Evolutionary conservation across 495 filamentous ascomycete genomes (phyloP).

Genomic region (Gamarada debralockiae): DNA sequence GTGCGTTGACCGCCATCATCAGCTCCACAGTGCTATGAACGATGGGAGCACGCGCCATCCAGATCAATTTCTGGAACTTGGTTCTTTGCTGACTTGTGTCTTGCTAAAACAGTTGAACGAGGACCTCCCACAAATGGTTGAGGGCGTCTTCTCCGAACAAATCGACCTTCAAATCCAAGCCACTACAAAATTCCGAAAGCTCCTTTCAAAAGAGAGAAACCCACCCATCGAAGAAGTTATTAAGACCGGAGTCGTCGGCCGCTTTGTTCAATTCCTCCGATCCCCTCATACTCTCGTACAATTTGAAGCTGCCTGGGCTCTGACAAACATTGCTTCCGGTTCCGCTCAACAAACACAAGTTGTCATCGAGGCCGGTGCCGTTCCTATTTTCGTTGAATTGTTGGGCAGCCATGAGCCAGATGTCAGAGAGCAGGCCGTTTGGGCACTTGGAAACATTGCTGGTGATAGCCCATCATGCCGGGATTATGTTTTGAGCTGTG

Average conservation of each 20-base stretch:
- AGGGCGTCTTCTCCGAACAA: slow-evolving; percentile 96
- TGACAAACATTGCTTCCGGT: slow-evolving; percentile 99
- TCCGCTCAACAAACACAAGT: slow-evolving; percentile 97
- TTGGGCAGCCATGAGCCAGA: slow-evolving; percentile 94
- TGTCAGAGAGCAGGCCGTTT: slow-evolving; percentile 97
- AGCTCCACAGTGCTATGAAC: slow-evolving; percentile 8
- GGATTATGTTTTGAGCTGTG: slow-evolving; percentile 87
- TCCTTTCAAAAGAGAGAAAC: slow-evolving; percentile 98
- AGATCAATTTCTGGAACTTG: neutral
- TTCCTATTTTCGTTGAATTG: slow-evolving; percentile 97
- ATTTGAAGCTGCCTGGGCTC: slow-evolving; percentile 98
- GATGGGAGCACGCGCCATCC: neutral
- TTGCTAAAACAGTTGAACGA: slow-evolving; percentile 72
- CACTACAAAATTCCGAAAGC: slow-evolving; percentile 98
- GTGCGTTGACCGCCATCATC: slow-evolving; percentile 10
- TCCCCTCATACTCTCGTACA: slow-evolving; percentile 98
- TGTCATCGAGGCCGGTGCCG: slow-evolving; percentile 96
- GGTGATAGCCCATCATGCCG: slow-evolving; percentile 97
- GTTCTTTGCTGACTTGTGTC: slow-evolving; percentile 12
- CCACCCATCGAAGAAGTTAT: slow-evolving; percentile 99
- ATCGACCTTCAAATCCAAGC: slow-evolving; percentile 97
- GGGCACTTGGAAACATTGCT: slow-evolving; percentile 98
- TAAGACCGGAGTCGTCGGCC: slow-evolving; percentile 94
- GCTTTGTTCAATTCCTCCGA: slow-evolving; percentile 97
- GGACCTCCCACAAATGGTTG: slow-evolving; percentile 96